Evolutionary conservation across 257 asterid genomes (phyloP).

Genomic region (Handroanthus guayacan): DNA sequence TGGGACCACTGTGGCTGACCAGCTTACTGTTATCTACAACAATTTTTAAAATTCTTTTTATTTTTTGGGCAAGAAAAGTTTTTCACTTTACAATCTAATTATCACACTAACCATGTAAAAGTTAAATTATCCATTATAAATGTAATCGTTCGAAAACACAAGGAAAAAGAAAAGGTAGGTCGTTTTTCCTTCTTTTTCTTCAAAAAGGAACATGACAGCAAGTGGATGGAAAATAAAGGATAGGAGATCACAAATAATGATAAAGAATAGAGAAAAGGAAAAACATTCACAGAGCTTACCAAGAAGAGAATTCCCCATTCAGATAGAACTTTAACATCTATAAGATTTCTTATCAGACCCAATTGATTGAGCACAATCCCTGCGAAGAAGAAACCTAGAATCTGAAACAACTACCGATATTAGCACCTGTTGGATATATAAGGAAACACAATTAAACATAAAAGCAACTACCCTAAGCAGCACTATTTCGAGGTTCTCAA

Average conservation of each 20-base stretch:
- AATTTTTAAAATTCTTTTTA: neutral
- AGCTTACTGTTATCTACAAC: neutral
- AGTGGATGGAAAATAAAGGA: neutral
- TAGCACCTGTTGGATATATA: slow-evolving; percentile 36
- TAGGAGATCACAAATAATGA: neutral
- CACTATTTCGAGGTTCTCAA: slow-evolving; percentile 1
- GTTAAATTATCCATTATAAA: neutral
- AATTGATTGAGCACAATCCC: slow-evolving; percentile 96
- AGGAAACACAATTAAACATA: neutral
- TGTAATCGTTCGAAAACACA: neutral
- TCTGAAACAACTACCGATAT: slow-evolving; percentile 62
- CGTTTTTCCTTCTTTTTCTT: neutral
- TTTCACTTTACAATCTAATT: neutral
- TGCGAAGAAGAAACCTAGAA: slow-evolving; percentile 98
- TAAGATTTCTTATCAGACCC: slow-evolving; percentile 89
- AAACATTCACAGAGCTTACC: slow-evolving; percentile 57
- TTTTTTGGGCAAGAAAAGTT: neutral
- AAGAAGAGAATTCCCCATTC: slow-evolving; percentile 99
- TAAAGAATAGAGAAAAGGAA: neutral
- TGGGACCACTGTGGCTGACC: neutral
- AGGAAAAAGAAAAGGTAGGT: neutral
- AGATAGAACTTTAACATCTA: slow-evolving; percentile 91
- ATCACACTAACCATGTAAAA: neutral
- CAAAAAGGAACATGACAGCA: slow-evolving; percentile 11
- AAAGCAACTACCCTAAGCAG: neutral